These are phyloP conservation scores for Cutaneotrichosporon cyanovorans DNA, from an alignment of 1,284 basidiomycete species.

Conservation along the genomic window DNA sequence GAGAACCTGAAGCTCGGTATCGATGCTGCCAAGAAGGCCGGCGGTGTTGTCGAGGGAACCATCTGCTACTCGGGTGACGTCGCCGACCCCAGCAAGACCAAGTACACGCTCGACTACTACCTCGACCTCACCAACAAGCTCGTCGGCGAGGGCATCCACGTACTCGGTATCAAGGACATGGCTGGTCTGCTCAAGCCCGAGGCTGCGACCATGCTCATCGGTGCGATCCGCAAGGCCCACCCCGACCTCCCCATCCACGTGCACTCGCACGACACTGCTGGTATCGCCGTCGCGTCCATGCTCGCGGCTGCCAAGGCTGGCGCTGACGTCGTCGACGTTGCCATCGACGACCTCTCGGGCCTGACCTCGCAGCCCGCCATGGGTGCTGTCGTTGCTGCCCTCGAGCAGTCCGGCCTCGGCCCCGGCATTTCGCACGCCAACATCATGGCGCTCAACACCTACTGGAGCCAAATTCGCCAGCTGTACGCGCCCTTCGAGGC, in stretches of 20 bases:
- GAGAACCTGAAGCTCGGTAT: slow-evolving; percentile 96
- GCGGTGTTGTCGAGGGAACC: slow-evolving; percentile 94
- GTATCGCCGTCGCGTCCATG: slow-evolving; percentile 96
- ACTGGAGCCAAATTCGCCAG: slow-evolving; percentile 96
- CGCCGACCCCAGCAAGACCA: slow-evolving; percentile 87
- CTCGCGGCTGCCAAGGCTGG: slow-evolving; percentile 90
- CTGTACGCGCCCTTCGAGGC: slow-evolving; percentile 98
- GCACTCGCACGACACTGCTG: slow-evolving; percentile 99
- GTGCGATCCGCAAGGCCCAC: slow-evolving; percentile 89
- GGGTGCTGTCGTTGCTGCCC: slow-evolving; percentile 88
- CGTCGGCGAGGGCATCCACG: slow-evolving; percentile 91
- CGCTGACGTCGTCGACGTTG: slow-evolving; percentile 96
- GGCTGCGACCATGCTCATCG: slow-evolving; percentile 86
- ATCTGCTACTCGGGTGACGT: slow-evolving; percentile 99
- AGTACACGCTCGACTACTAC: slow-evolving; percentile 98
- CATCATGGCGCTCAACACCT: slow-evolving; percentile 93
- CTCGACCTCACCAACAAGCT: slow-evolving; percentile 91
- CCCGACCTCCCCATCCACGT: slow-evolving; percentile 98
- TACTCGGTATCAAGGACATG: slow-evolving; percentile 99
- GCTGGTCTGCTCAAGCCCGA: slow-evolving; percentile 94
- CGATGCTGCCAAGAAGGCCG: slow-evolving; percentile 98
- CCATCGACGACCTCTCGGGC: slow-evolving; percentile 98
- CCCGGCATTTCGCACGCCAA: slow-evolving; percentile 97
- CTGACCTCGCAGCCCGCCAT: slow-evolving; percentile 97
- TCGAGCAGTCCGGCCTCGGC: slow-evolving; percentile 91